Conservation (phyloP, 2,329 filamentous ascomycete genomes). For the Apiospora malaysiana region DNA sequence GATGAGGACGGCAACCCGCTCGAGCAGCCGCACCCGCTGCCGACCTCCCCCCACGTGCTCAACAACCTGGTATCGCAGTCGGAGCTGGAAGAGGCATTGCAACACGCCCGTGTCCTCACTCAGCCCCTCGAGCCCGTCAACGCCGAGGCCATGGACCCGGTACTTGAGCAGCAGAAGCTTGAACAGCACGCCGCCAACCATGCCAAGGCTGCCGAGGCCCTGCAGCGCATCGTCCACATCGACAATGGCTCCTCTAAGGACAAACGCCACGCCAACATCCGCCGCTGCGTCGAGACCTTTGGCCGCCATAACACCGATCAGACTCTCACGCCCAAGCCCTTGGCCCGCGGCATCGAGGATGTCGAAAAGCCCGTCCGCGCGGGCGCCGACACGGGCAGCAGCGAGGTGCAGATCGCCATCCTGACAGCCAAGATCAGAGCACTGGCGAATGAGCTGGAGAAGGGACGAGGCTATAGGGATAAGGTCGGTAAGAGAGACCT, state of each 20-base stretch:
- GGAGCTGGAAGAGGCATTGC: conserved; percentile 71
- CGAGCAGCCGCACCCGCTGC: conserved; percentile 47
- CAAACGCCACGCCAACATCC: conserved; percentile 79
- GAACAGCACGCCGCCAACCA: conserved; percentile 62
- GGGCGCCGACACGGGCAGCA: conserved; percentile 93
- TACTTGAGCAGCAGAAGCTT: conserved; percentile 40
- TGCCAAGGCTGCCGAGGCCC: conserved; percentile 72
- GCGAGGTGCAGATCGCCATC: conserved; percentile 97
- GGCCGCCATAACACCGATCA: conserved; percentile 89
- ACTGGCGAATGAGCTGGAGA: conserved; percentile 73
- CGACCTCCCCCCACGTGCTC: conserved; percentile 60
- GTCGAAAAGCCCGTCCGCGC: conserved; percentile 60
- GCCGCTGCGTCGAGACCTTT: conserved; percentile 84
- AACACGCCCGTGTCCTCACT: conserved; percentile 72
- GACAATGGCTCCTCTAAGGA: conserved; percentile 80
- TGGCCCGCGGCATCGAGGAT: conserved; percentile 48
- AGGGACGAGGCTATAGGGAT: conserved; percentile 75
- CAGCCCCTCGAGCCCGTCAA: conserved; percentile 53
- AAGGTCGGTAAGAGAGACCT: conserved; percentile 95
- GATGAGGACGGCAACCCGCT: conserved; percentile 51
- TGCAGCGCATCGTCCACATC: conserved; percentile 80
- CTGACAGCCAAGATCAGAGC: conserved; percentile 91
- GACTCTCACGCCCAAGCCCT: conserved; percentile 66
- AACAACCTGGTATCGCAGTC: conserved; percentile 77
- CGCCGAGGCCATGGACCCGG: conserved; percentile 47